Percentiles rank a stretch among this genome's conserved stretches.
Conservation (phyloP, 768 basidiomycete genomes). For the Suillus ampliporus region DNA sequence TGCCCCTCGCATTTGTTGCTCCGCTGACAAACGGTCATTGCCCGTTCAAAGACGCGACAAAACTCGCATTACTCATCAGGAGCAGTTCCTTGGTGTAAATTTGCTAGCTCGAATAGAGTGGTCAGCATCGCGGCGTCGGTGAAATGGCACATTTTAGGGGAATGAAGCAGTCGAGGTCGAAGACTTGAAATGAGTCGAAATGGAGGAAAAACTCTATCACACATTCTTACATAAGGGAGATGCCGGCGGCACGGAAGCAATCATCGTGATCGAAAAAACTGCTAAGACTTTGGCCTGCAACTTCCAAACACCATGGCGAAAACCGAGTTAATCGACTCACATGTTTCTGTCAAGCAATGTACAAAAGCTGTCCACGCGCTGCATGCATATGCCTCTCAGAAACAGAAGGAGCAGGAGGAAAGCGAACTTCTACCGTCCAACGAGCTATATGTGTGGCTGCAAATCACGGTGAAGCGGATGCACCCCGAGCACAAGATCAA, state of each 20-base stretch:
- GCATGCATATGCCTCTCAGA: slow-evolving; percentile 68
- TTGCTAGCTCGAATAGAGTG: neutral
- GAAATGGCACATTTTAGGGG: neutral
- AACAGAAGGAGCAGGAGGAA: slow-evolving; percentile 67
- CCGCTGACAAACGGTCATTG: neutral
- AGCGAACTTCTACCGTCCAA: slow-evolving; percentile 76
- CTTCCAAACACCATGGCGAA: slow-evolving; percentile 44
- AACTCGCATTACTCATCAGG: neutral
- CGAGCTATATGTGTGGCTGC: slow-evolving; percentile 90
- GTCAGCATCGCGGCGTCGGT: neutral
- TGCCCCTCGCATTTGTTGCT: neutral
- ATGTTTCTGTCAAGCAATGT: slow-evolving; percentile 75
- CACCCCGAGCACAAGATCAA: slow-evolving; percentile 76
- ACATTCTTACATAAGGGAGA: neutral
- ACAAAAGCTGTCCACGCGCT: slow-evolving; percentile 82
- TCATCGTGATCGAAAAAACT: neutral
- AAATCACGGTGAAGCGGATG: slow-evolving; percentile 85
- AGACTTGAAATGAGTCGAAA: neutral
- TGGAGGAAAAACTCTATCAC: neutral
- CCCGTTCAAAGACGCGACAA: neutral
- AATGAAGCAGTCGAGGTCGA: neutral
- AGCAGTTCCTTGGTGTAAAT: neutral
- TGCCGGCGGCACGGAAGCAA: neutral
- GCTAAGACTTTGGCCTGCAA: too few relatives aligned
- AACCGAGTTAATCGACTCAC: slow-evolving; percentile 67